phyloP scores from a whole-genome alignment of 257 asterid genomes.

The Leptodermis oblonga region DNA sequence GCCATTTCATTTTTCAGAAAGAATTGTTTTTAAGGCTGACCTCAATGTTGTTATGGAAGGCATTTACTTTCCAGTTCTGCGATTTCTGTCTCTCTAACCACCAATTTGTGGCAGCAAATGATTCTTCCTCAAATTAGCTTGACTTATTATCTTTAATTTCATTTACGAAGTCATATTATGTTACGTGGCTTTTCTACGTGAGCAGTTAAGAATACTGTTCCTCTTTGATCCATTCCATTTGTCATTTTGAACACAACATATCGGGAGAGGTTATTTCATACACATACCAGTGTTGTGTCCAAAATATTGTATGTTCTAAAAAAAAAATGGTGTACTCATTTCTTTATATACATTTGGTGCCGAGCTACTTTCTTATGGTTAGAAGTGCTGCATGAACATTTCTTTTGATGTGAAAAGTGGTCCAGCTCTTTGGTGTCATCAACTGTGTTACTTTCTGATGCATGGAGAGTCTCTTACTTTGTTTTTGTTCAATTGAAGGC shows the following conservation, averaged over 20 bases:
- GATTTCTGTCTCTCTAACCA: background rate
- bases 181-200: background rate
- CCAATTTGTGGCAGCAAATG: background rate
- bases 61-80: background rate
- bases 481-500: background rate
- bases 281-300: background rate
- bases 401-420: background rate
- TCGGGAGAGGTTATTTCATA: background rate
- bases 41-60: background rate
- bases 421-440: background rate
- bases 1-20: background rate
- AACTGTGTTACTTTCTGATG: background rate
- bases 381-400: background rate
- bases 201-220: background rate
- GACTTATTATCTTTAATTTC: background rate
- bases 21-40: background rate
- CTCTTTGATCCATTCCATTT: background rate
- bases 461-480: background rate
- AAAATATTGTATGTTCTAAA: background rate
- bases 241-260: background rate
- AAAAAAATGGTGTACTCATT: background rate
- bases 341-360: background rate
- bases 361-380: background rate
- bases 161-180: background rate
- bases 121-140: slow-evolving; percentile 1